Evolutionary conservation across 2,329 filamentous ascomycete genomes (phyloP), one percentile per base, ranked within the genome.

Genomic region (Trichoderma asperellum): DNA sequence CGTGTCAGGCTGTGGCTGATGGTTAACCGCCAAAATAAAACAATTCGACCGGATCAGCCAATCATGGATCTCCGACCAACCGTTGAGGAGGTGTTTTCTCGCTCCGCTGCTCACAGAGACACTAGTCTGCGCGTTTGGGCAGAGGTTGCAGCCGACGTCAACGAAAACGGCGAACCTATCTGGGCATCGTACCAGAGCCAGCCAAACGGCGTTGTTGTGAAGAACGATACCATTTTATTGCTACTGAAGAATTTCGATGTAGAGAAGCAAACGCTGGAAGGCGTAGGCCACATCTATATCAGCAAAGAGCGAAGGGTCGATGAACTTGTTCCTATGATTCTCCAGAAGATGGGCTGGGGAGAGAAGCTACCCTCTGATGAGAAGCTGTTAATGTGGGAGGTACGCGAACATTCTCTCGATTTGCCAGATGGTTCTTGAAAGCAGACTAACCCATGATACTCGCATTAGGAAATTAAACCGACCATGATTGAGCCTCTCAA

Each of bases 21-120:
- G 94, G 96, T 99, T 1, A 98, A 97, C 77, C 91, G 96, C 12
- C 96, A 99, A 79, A 99, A 99, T 78, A 97, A 97, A 80, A 99
- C 96, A 0, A 91, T 93, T 47, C 89, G 96, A 21, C 96, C 96
- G 0, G 96, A 99, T 77, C 90, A 93, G 70, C 92, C 94, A 0
- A 89, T 99, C 60, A 88, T 88, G 77, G 94, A 97, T 76, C 82
- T 89, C 2, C 86, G 90, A 5, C 91, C 93, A 78, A 94, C 90
- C 0, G 83, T 96, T 16, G 92, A 94, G 73, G 94, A 97, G 69
- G 82, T 83, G 0, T 87, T 83, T 72, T 77, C 79, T 14, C 81
- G 85, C 52, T 83, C 85, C 4, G 81, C 84, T 1, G 82, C 91
- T 18, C 82, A 85, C 84, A 77, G 93, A 82, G 81, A 97, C 84